Evolutionary conservation across 164 flowering plant genomes (phyloP).

Genomic region (Chloranthus sessilifolius): DNA sequence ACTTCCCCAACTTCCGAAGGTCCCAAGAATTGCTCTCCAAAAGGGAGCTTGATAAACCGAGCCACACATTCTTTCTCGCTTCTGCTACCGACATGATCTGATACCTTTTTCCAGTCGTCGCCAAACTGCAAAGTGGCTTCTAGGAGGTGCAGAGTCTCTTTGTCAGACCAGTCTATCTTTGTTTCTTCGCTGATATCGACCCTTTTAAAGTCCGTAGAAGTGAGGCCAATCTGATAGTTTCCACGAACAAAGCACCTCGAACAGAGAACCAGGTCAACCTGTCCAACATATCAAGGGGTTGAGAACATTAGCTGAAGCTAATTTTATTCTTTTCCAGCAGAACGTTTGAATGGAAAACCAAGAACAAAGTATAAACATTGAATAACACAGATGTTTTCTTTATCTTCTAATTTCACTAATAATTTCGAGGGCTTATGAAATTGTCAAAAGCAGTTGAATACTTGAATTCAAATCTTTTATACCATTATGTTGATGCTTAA

Average conservation of each 20-base stretch:
- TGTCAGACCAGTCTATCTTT: conserved; percentile 72
- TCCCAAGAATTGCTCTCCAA: conserved; percentile 65
- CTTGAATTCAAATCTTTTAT: too few species aligned
- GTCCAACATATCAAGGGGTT: conserved; percentile 15
- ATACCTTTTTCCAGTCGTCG: conserved; percentile 92
- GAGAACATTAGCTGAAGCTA: conserved; percentile 11
- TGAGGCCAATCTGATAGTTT: conserved; percentile 57
- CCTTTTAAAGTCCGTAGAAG: conserved; percentile 65
- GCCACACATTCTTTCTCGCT: conserved; percentile 80
- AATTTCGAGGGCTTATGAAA: too few species aligned
- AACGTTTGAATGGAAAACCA: too few species aligned
- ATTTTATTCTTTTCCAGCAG: too few species aligned
- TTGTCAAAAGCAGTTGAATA: too few species aligned
- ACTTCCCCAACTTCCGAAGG: conserved; percentile 36
- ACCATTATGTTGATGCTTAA: too few species aligned
- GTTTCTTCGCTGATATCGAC: conserved; percentile 79
- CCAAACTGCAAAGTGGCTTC: conserved; percentile 84
- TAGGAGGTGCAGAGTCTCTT: conserved; percentile 81
- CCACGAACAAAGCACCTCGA: conserved; percentile 90
- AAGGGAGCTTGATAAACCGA: conserved; percentile 84
- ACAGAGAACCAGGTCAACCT: conserved; percentile 84
- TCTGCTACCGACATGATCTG: conserved; percentile 79
- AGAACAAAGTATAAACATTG: too few species aligned
- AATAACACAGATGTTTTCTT: too few species aligned
- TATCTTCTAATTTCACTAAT: too few species aligned